These are phyloP conservation scores for Fraxinus paxiana DNA, from an alignment of 305 asterid species.

Conservation along the genomic window DNA sequence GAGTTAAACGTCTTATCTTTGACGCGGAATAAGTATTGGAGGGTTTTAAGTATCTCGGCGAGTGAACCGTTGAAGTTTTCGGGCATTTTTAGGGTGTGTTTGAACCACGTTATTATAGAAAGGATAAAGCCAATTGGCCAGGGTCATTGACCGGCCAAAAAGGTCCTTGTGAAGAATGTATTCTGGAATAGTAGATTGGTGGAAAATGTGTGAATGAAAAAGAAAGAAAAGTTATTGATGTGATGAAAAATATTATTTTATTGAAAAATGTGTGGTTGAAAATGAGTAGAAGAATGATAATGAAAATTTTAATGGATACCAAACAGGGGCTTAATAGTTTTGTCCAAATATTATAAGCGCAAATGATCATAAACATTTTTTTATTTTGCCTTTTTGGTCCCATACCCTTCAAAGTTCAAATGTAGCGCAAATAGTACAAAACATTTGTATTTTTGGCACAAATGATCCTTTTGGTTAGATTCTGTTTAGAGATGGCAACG, in stretches of 20 bases:
- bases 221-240: too few relatives aligned
- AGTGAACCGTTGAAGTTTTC: neutral
- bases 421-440: neutral
- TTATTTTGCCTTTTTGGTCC: neutral
- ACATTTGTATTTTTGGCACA: neutral
- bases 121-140: too few relatives aligned
- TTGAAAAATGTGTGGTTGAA: too few relatives aligned
- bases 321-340: too few relatives aligned
- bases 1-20: constrained; percentile 29
- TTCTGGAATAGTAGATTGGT: too few relatives aligned
- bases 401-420: neutral
- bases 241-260: too few relatives aligned
- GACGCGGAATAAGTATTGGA: neutral
- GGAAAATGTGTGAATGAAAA: too few relatives aligned
- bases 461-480: neutral
- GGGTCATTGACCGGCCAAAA: too few relatives aligned
- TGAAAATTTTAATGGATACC: too few relatives aligned
- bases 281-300: too few relatives aligned
- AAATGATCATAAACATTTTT: neutral
- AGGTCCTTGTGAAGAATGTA: too few relatives aligned
- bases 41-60: constrained; percentile 19
- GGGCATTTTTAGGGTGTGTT: neutral
- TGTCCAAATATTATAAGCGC: neutral
- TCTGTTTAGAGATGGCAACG: neutral
- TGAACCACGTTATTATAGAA: too few relatives aligned